phyloP scores from a whole-genome alignment of 805 yeast species.

The Huiozyma naganishii region DNA sequence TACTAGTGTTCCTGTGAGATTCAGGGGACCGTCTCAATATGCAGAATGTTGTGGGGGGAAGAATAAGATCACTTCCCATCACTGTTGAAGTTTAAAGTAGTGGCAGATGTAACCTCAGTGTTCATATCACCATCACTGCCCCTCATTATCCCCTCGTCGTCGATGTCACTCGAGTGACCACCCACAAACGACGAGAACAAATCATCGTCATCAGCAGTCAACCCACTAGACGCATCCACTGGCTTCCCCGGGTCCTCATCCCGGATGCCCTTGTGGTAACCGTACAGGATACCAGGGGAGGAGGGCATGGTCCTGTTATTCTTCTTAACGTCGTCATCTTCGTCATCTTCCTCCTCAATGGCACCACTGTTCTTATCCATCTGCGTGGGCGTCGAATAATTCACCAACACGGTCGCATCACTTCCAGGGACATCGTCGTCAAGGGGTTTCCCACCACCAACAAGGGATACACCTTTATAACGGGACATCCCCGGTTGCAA shows the following conservation, averaged over 20 bases:
- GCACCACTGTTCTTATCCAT: conserved; percentile 2
- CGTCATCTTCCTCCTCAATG: conserved; percentile 8
- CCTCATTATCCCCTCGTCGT: conserved; percentile 5
- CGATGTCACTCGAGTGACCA: conserved; percentile 7
- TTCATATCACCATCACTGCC: neutral
- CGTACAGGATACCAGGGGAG: conserved; percentile 24
- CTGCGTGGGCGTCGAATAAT: conserved; percentile 5
- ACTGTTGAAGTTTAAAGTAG: conserved; percentile 11
- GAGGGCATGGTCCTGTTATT: conserved; percentile 24
- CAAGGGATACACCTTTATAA: too few species aligned
- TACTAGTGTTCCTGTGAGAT: too few species aligned
- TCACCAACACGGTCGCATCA: conserved; percentile 6
- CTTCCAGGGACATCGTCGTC: conserved; percentile 1
- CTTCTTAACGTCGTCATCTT: conserved; percentile 17
- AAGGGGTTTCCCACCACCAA: neutral
- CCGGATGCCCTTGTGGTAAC: conserved; percentile 8
- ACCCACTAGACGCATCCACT: neutral
- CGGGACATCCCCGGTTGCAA: conserved; percentile 5
- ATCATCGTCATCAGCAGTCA: conserved; percentile 12
- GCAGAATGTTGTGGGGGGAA: too few species aligned
- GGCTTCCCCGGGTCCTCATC: conserved; percentile 6
- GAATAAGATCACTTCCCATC: conserved; percentile 1
- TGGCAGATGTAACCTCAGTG: conserved; percentile 19
- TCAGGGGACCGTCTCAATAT: too few species aligned
- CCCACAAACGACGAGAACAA: conserved; percentile 17